Percentiles rank a stretch among this genome's conserved stretches.
phyloP scores from a whole-genome alignment of 176 grass and related monocot species.

The Areca catechu region DNA sequence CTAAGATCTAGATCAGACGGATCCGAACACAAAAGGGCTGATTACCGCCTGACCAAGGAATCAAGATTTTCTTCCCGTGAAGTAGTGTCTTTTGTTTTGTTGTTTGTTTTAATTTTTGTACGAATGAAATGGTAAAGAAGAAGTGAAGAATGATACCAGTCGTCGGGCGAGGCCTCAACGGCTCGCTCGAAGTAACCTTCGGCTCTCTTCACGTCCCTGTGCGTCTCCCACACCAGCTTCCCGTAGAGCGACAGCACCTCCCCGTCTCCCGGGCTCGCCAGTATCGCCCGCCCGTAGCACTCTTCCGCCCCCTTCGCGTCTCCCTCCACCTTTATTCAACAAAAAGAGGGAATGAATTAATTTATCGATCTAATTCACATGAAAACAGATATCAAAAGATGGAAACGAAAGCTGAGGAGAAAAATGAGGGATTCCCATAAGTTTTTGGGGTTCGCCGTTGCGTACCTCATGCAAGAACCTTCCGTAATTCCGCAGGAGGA shows the following conservation, averaged over 20 bases:
- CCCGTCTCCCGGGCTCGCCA: slow-evolving; percentile 47
- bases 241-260: slow-evolving; percentile 81
- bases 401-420: too few relatives aligned
- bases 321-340: slow-evolving; percentile 32
- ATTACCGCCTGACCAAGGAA: too few relatives aligned
- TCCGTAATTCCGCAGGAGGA: slow-evolving; percentile 79
- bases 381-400: too few relatives aligned
- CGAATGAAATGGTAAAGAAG: not conserved
- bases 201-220: slow-evolving; percentile 48
- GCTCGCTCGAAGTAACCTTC: slow-evolving; percentile 61
- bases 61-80: too few relatives aligned
- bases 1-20: not conserved
- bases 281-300: slow-evolving; percentile 62
- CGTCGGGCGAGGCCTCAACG: slow-evolving; percentile 55
- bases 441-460: too few relatives aligned
- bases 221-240: slow-evolving; percentile 59
- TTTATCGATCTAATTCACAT: not conserved
- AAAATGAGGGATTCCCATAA: too few relatives aligned
- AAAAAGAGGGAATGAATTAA: not conserved
- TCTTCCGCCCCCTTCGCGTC: slow-evolving; percentile 63
- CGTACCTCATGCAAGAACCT: slow-evolving; percentile 64
- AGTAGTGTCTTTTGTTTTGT: too few relatives aligned
- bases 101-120: too few relatives aligned
- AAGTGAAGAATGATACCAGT: slow-evolving; percentile 35
- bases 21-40: too few relatives aligned